Evolutionary conservation across 163 green algal genomes (phyloP).

Genomic region (Prototheca stagnorum): DNA sequence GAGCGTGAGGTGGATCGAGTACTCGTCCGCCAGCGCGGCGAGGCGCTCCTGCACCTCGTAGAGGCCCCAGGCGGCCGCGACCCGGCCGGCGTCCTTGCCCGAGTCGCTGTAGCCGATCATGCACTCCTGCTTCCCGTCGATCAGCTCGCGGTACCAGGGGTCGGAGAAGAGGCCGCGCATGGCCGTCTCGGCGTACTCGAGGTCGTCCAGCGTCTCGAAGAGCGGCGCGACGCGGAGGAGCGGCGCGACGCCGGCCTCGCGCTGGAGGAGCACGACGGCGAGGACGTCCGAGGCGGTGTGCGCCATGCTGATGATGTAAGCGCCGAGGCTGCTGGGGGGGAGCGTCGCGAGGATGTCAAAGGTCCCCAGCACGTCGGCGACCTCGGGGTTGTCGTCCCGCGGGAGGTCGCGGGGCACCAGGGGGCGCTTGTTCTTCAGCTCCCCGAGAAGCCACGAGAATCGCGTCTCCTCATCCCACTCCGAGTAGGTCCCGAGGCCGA

Average conservation of each 20-base stretch:
- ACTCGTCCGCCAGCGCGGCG: constrained; percentile 32
- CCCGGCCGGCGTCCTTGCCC: constrained; percentile 82
- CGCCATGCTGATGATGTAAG: constrained; percentile 96
- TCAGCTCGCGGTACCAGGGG: constrained; percentile 58
- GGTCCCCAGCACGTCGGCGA: constrained; percentile 75
- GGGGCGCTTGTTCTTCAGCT: constrained; percentile 49
- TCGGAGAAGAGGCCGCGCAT: constrained; percentile 58
- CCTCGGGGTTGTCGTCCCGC: constrained; percentile 8
- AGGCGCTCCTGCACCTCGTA: constrained; percentile 53
- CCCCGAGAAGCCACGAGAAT: constrained; percentile 51
- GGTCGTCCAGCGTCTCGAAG: constrained; percentile 94
- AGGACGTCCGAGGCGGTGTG: constrained; percentile 80
- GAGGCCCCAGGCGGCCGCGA: constrained; percentile 77
- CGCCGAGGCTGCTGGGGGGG: constrained; percentile 58
- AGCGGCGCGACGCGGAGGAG: constrained; percentile 70
- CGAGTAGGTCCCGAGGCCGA: constrained; percentile 72
- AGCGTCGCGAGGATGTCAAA: constrained; percentile 57
- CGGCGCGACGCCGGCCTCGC: constrained; percentile 45
- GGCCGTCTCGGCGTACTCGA: constrained; percentile 59
- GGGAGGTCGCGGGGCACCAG: constrained; percentile 26
- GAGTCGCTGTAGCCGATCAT: constrained; percentile 96
- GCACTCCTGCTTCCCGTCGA: constrained; percentile 72
- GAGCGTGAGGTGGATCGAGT: constrained; percentile 56
- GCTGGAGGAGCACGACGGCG: constrained; percentile 81
- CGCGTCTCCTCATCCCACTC: constrained; percentile 73